Evolutionary conservation across 2,329 filamentous ascomycete species (phyloP).

Genomic region (Colletotrichum destructivum): DNA sequence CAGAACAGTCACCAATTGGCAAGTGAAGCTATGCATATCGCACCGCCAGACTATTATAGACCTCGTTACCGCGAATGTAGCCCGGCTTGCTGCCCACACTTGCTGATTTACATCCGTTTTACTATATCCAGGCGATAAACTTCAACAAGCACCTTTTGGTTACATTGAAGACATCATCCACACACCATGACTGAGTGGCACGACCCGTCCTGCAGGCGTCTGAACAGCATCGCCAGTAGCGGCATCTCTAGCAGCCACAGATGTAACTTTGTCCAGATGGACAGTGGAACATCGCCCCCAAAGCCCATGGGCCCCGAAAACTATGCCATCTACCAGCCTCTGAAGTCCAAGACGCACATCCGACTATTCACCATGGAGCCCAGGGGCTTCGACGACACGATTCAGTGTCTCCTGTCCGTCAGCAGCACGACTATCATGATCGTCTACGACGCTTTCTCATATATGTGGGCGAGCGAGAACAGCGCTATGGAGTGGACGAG

Average conservation of each 20-base stretch:
- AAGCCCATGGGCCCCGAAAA: neutral
- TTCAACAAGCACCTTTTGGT: neutral
- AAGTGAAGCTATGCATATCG: neutral
- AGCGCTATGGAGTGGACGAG: neutral
- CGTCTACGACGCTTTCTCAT: conserved; percentile 54
- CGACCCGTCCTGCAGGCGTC: conserved; percentile 16
- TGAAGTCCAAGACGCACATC: conserved; percentile 4
- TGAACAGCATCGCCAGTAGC: conserved; percentile 5
- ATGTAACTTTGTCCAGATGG: neutral
- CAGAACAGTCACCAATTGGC: neutral
- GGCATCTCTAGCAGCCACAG: conserved; percentile 15
- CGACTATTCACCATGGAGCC: neutral
- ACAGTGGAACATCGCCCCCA: neutral
- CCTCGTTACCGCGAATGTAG: neutral
- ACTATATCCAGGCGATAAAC: neutral
- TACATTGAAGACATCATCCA: neutral
- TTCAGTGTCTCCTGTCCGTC: neutral
- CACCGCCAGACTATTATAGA: too few species aligned
- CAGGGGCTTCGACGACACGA: conserved; percentile 3
- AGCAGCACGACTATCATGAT: neutral
- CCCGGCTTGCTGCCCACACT: neutral
- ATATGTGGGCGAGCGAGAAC: conserved; percentile 52
- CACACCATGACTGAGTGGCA: conserved; percentile 21
- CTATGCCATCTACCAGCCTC: neutral
- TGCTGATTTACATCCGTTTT: neutral